Evolutionary conservation across 345 rosid species (phyloP), one percentile per base, ranked within the genome.

Genomic region (Rhodamnia rubescens): DNA sequence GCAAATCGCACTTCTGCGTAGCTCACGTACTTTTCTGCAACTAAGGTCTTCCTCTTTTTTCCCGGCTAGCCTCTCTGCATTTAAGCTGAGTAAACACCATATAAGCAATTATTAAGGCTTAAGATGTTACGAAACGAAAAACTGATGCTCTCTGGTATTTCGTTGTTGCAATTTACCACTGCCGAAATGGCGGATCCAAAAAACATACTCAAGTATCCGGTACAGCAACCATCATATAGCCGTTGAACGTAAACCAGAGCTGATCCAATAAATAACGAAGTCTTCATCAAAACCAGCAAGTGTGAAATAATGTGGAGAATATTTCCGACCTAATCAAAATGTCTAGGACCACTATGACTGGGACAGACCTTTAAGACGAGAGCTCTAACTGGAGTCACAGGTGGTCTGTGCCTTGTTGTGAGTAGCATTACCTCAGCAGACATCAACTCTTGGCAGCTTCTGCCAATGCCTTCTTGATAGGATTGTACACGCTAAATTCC

Each of bases 401-500:
- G 74, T 61, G 40, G 2, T 61, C 42, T 61, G 42, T 15, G 22
- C 74, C 74, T 15, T 61, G 74, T 16, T 18, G 74, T 61, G 22
- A 36, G 36, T 18, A 69, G 47, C 24, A 69, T 69, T 21, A 20
- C 47, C 24, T 18, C 78, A 36, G 78, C 26, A 18, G 47, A 69
- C 9, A 9, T 69, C 75, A 69, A 36, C 78, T 69, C 47, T 36
- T 32, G 40, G 78, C 78, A 29, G 52, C 52, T 50, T 69, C 59
- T 24, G 84, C 58, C 55, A 27, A 87, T 53, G 84, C 82, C 85
- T 88, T 92, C 88, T 92, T 94, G 51, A 90, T 85, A 55, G 95
- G 96, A 89, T 93, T 94, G 91, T 93, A 97, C 44, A 96, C 98
- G 74, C 98, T 97, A 92, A 91, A 96, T 74, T 97, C 98, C 2